Conservation (phyloP, 371 early-diverging fungal genomes). For the Funneliformis caledonium region DNA sequence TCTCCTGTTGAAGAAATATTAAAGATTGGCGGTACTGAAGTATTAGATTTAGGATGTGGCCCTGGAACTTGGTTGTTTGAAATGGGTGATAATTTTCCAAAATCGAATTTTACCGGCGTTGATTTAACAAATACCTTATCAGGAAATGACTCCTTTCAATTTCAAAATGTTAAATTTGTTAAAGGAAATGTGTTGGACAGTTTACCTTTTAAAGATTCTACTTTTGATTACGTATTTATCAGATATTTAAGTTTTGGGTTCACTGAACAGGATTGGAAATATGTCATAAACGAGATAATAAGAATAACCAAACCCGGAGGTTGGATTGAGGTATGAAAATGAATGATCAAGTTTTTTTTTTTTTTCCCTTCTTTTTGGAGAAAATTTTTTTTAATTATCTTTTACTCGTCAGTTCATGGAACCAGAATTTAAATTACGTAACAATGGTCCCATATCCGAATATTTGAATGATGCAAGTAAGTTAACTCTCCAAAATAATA, state of each 20-base stretch:
- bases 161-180: not conserved
- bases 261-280: not conserved
- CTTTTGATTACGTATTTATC: constrained; percentile 12
- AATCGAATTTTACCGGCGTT: constrained; percentile 5
- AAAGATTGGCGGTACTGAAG: not conserved
- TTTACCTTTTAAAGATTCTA: not conserved
- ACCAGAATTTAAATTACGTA: not conserved
- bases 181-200: not conserved
- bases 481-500: not conserved
- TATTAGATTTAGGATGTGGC: constrained; percentile 12
- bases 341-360: no score
- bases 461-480: not conserved
- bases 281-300: not conserved
- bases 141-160: not conserved
- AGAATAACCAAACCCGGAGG: constrained; percentile 9
- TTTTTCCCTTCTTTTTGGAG: no score
- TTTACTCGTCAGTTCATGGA: not conserved
- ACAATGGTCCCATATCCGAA: not conserved
- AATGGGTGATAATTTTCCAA: not conserved
- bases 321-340: constrained; percentile 15
- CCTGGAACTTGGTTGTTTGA: not conserved
- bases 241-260: not conserved
- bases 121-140: not conserved
- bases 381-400: no score
- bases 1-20: constrained; percentile 24